A percentile compares a stretch with the other conserved stretches of the same genome.
Evolutionary conservation across 176 grass and related monocot genomes (phyloP).

Genomic region (Cenchrus fungigraminus): DNA sequence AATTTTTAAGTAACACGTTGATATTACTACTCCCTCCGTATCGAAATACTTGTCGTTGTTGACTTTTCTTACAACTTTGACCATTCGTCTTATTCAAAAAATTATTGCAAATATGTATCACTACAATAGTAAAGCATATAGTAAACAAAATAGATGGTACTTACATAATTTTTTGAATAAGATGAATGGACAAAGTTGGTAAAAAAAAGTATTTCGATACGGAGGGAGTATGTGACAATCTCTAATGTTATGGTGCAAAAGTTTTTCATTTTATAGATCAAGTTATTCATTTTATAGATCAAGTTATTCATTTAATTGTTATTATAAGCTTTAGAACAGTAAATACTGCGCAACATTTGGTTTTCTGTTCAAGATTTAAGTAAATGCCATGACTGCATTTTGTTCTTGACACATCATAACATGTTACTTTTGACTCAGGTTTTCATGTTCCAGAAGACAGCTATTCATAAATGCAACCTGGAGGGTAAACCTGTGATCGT

Average conservation of each 20-base stretch:
- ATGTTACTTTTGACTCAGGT: conserved; percentile 65
- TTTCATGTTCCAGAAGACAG: conserved; percentile 89
- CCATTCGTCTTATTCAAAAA: too few species aligned
- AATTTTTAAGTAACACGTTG: background rate
- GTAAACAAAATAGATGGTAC: too few species aligned
- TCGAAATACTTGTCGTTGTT: too few species aligned
- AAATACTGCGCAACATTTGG: background rate
- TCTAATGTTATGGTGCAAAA: conserved; percentile 8
- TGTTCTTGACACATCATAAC: conserved; percentile 21
- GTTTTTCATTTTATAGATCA: background rate
- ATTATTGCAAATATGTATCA: too few species aligned
- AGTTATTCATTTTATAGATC: background rate
- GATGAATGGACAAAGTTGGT: too few species aligned
- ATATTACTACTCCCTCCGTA: background rate
- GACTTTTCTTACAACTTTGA: too few species aligned
- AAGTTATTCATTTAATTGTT: background rate
- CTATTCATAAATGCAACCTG: conserved; percentile 84
- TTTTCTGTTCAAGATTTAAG: background rate
- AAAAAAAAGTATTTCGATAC: too few species aligned
- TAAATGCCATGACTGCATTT: background rate
- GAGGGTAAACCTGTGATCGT: conserved; percentile 90
- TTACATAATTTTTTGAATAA: too few species aligned
- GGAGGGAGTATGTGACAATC: conserved; percentile 10
- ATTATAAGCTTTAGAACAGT: background rate
- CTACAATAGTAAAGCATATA: too few species aligned